Conservation (phyloP, 1,284 basidiomycete species). For the Cutaneotrichosporon sp. region DNA sequence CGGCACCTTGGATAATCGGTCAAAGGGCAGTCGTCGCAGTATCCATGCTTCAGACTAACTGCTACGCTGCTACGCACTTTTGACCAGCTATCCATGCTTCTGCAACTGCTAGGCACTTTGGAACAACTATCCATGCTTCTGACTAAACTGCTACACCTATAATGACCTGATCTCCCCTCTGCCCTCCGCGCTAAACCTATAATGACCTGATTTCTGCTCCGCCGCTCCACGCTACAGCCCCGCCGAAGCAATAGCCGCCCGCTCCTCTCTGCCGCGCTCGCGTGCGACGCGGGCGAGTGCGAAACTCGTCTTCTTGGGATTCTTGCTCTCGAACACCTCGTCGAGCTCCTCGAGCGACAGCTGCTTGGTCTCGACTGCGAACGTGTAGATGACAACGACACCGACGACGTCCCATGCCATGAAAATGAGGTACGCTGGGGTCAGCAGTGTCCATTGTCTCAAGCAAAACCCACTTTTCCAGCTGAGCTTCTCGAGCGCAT, state of each 20-base stretch:
- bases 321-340: slow-evolving; percentile 52
- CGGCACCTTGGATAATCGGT: too few species aligned
- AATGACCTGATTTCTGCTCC: too few species aligned
- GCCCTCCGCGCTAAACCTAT: too few species aligned
- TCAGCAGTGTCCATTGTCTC: slow-evolving; percentile 44
- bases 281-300: slow-evolving; percentile 19
- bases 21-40: too few species aligned
- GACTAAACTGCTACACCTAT: too few species aligned
- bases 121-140: too few species aligned
- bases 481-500: slow-evolving; percentile 23
- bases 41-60: too few species aligned
- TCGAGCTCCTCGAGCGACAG: slow-evolving; percentile 57
- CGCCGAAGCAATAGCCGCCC: neutral
- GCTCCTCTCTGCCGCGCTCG: slow-evolving; percentile 11
- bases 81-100: too few species aligned
- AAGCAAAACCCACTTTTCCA: slow-evolving; percentile 29
- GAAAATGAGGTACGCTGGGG: slow-evolving; percentile 54
- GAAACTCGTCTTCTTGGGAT: slow-evolving; percentile 51
- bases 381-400: slow-evolving; percentile 56
- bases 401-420: slow-evolving; percentile 56
- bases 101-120: too few species aligned
- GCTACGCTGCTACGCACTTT: too few species aligned
- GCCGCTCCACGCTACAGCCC: neutral
- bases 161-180: too few species aligned
- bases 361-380: slow-evolving; percentile 52